Base-by-base conservation (phyloP, 148 eudicot species). In the Rhododendron simsii region DNA sequence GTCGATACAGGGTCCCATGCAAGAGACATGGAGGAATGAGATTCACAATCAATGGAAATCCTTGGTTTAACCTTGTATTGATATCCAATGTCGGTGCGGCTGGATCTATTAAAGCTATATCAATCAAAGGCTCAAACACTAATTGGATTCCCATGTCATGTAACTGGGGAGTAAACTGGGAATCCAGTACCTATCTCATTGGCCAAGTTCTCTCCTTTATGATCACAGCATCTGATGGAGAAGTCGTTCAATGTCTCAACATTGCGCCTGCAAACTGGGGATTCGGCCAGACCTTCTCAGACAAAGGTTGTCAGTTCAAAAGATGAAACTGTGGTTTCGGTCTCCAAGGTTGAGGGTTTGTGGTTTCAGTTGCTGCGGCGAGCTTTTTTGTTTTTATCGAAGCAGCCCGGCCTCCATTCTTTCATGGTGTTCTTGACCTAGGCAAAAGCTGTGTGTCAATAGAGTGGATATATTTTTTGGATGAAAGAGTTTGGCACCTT, bases 91-190 rank as follows among this genome's bases (percentile, higher is more conserved):
- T 96, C 7, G 98, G 81, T 18, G 91, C 89, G 4, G 98, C 99
- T 4, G 99, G 99, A 67, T 94, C 98, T 0, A 90, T 96, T 63
- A 82, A 80, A 80, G 93, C 99, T 9, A 96, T 91, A 30, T 71
- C 76, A 14, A 71, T 71, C 9, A 71, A 30, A 30, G 76, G 76
- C 20, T 85, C 96, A 12, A 90, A 63, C 15, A 94, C 97, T 2
- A 85, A 78, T 41, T 96, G 99, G 99, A 83, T 88, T 86, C 39
- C 94, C 3, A 92, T 97, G 96, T 93, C 99, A 12, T 87, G 94
- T 69, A 97, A 97, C 71, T 97, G 99, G 99, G 99, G 99, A 63
- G 93, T 96, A 20, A 95, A 95, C 81, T 97, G 98, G 99, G 98
- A 97, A 84, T 97, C 98, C 21, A 89, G 88, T 39, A 78, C 94